These are phyloP conservation scores for Mycosphaerella arachidis DNA, from an alignment of 2,329 filamentous ascomycete genomes.

Conservation along the genomic window DNA sequence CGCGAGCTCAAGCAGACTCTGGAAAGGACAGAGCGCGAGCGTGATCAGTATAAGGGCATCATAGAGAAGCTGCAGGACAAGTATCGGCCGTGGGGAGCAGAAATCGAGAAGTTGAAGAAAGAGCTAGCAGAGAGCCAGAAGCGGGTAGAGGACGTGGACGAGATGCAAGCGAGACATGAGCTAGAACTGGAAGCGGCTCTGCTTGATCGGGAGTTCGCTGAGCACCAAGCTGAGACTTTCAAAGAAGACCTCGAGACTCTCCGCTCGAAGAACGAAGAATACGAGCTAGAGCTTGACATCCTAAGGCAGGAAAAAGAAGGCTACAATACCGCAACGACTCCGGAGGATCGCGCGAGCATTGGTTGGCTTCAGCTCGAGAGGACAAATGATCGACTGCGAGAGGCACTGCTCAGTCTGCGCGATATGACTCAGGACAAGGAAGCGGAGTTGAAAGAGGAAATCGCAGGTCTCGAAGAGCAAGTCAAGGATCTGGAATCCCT, in stretches of 20 bases:
- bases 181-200: slow-evolving; percentile 78
- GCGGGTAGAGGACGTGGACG: slow-evolving; percentile 65
- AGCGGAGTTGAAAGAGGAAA: slow-evolving; percentile 67
- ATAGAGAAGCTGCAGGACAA: slow-evolving; percentile 89
- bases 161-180: slow-evolving; percentile 77
- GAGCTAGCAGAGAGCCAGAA: slow-evolving; percentile 71
- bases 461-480: slow-evolving; percentile 36
- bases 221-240: slow-evolving; percentile 79
- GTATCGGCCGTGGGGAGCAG: slow-evolving; percentile 77
- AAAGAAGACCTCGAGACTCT: slow-evolving; percentile 76
- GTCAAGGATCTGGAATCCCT: slow-evolving; percentile 40
- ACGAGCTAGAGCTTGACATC: slow-evolving; percentile 83
- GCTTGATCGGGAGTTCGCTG: slow-evolving; percentile 91
- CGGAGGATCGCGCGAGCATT: slow-evolving; percentile 79
- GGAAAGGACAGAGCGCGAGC: slow-evolving; percentile 70
- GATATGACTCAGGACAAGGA: slow-evolving; percentile 86
- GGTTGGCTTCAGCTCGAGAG: slow-evolving; percentile 90
- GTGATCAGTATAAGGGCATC: slow-evolving; percentile 74
- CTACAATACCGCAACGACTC: slow-evolving; percentile 75
- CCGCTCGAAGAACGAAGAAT: slow-evolving; percentile 72
- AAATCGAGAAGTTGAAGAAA: slow-evolving; percentile 70
- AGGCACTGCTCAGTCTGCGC: slow-evolving; percentile 76
- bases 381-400: slow-evolving; percentile 79
- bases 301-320: slow-evolving; percentile 82
- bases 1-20: slow-evolving; percentile 76